Conservation (phyloP, 1,284 basidiomycete genomes). For the Chondrostereum purpureum region DNA sequence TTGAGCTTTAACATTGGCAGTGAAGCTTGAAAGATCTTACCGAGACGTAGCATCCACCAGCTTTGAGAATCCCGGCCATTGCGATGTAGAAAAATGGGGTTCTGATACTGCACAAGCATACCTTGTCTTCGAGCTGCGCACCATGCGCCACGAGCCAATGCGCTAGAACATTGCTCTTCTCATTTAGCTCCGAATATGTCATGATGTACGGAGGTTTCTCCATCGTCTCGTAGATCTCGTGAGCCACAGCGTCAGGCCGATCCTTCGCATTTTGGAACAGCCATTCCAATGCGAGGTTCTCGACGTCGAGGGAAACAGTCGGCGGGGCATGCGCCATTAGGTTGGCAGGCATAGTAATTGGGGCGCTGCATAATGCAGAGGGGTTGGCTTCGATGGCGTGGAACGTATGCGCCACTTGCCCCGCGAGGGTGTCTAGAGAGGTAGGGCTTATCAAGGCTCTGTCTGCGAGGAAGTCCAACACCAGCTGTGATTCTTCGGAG, state of each 20-base stretch:
- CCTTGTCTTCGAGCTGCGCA: conserved; percentile 33
- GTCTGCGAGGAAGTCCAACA: conserved; percentile 6
- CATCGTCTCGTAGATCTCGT: conserved; percentile 12
- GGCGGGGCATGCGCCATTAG: conserved; percentile 7
- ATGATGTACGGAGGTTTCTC: conserved; percentile 18
- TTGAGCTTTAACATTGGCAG: too few species aligned
- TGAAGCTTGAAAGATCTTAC: too few species aligned
- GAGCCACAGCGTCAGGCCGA: conserved; percentile 12
- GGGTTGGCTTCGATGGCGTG: background rate
- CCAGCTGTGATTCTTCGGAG: background rate
- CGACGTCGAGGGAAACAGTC: conserved; percentile 5
- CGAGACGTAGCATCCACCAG: conserved; percentile 50
- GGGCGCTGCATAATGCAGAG: conserved; percentile 1
- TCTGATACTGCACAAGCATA: conserved; percentile 44
- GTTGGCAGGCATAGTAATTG: conserved; percentile 5
- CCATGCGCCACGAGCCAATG: conserved; percentile 35
- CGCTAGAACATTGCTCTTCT: conserved; percentile 33
- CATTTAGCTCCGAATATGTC: conserved; percentile 35
- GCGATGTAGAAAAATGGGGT: conserved; percentile 37
- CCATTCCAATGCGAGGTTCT: conserved; percentile 11
- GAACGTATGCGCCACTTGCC: conserved; percentile 5
- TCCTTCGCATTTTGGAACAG: conserved; percentile 9
- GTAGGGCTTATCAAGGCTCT: conserved; percentile 1
- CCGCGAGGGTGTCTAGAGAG: conserved; percentile 7
- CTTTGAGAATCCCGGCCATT: conserved; percentile 41